Evolutionary conservation across 208 protist genomes (phyloP), one percentile per base, ranked within the genome.

Genomic region (Leishmania mexicana): DNA sequence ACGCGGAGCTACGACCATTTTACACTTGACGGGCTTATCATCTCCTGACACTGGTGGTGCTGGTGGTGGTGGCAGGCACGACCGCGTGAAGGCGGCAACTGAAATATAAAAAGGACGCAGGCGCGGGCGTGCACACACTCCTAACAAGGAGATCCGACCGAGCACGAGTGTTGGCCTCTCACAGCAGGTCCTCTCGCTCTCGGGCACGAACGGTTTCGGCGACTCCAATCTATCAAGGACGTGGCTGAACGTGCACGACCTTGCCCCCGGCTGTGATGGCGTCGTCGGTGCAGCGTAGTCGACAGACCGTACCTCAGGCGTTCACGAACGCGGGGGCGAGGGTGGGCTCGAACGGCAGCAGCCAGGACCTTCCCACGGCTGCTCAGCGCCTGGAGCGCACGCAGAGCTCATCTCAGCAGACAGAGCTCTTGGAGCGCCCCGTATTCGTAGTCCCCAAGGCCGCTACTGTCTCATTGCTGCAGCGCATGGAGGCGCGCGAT

Each of bases 271-370:
- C 78, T 1, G 60, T 77, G 31, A 73, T 75, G 53, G 19, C 65
- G 78, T 79, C 74, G n/a, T 86, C 83, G 2, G 21, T 73, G 47
- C 83, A 57, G 38, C 73, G 70, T 64, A 35, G 35, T 42, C 73
- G 11, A 64, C 83, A 17, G 74, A 67, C 24, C 13, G 80, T 51
- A n/a, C 76, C 6, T 62, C 75, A 78, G 71, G 47, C 78, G 19
- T 65, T 60, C 73, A 78, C 73, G 15, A 4, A 64, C 35, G 1
- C 65, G 51, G 28, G 53, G 2, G 73, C 28, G 49, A 57, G 49
- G 45, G 28, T 13, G n/a, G 71, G 24, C 19, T 11, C 47, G 3
- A 58, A 3, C 47, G 31, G 3, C 71, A 75, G 28, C 47, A 38
- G 47, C n/a, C n/a, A 51, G 15, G 42, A 13, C 73, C 15, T 31